phyloP scores from a whole-genome alignment of 2,329 filamentous ascomycete species.

The Fusarium acutatum region DNA sequence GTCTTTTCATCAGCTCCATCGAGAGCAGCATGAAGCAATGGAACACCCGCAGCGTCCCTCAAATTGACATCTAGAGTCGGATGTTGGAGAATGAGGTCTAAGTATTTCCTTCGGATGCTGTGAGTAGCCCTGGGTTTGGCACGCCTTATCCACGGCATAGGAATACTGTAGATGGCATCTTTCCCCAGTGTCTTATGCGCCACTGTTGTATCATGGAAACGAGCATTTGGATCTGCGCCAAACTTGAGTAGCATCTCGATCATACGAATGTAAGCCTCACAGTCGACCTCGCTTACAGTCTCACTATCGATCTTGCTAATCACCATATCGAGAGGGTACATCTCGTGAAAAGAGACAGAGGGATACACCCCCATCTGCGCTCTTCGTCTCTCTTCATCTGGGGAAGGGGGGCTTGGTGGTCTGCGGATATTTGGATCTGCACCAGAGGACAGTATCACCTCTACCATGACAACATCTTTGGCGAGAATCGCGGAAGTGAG shows the following conservation, averaged over 20 bases:
- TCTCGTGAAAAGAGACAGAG: not conserved
- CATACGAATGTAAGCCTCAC: not conserved
- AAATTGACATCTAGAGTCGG: not conserved
- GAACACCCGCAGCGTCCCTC: not conserved
- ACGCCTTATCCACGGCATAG: no score
- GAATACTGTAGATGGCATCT: not conserved
- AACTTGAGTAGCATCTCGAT: not conserved
- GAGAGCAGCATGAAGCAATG: not conserved
- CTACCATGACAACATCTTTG: not conserved
- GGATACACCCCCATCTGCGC: not conserved
- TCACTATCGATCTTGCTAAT: not conserved
- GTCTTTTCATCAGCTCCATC: not conserved
- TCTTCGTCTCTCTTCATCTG: not conserved
- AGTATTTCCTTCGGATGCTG: not conserved
- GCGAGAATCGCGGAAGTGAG: not conserved
- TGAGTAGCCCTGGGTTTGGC: not conserved
- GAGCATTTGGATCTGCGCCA: not conserved
- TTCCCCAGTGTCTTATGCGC: not conserved
- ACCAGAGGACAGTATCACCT: not conserved
- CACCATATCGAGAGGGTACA: not conserved
- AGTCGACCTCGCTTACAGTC: not conserved
- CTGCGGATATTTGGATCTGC: not conserved
- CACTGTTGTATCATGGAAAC: not conserved
- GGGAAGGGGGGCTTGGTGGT: rapidly evolving
- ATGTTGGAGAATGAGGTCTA: not conserved